Percentiles rank a stretch among this genome's conserved stretches.
Conservation (phyloP, 805 yeast species). For the Suhomyces prunicola region DNA sequence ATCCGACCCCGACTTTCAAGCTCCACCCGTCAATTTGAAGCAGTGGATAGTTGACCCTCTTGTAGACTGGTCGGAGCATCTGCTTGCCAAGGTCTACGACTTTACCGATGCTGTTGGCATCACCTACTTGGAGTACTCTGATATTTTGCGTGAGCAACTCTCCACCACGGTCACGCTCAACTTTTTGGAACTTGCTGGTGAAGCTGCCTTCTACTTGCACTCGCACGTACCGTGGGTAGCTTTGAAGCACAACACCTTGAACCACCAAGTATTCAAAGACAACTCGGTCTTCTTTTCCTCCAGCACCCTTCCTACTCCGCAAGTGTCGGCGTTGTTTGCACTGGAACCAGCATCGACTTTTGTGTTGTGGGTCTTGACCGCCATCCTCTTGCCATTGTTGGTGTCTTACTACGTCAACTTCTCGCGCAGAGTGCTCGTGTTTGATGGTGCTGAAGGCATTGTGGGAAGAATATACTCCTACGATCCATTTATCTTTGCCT, state of each 20-base stretch:
- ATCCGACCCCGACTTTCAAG: constrained; percentile 35
- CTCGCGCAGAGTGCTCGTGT: constrained; percentile 36
- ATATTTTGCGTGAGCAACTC: constrained; percentile 38
- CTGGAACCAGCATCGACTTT: constrained; percentile 23
- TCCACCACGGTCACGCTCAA: constrained; percentile 36
- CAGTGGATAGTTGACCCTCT: constrained; percentile 38
- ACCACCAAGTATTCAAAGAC: constrained; percentile 36
- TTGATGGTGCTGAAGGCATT: constrained; percentile 32
- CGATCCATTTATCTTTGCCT: constrained; percentile 50
- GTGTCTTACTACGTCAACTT: constrained; percentile 52
- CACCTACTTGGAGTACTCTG: constrained; percentile 33
- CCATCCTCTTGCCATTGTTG: constrained; percentile 41
- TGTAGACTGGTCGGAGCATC: constrained; percentile 26
- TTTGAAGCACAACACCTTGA: constrained; percentile 30
- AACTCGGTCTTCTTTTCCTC: constrained; percentile 22
- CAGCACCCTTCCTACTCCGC: constrained; percentile 28
- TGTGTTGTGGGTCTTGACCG: constrained; percentile 42
- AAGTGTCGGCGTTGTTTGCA: constrained; percentile 30
- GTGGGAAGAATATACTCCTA: constrained; percentile 36
- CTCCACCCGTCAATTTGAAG: constrained; percentile 37
- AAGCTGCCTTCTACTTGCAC: constrained; percentile 30
- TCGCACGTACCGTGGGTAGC: constrained; percentile 34
- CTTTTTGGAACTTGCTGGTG: constrained; percentile 28
- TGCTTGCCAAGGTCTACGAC: constrained; percentile 23
- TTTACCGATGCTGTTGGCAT: constrained; percentile 35